phyloP scores from a whole-genome alignment of 805 yeast species.

The Cyberlindnera mississippiensis region DNA sequence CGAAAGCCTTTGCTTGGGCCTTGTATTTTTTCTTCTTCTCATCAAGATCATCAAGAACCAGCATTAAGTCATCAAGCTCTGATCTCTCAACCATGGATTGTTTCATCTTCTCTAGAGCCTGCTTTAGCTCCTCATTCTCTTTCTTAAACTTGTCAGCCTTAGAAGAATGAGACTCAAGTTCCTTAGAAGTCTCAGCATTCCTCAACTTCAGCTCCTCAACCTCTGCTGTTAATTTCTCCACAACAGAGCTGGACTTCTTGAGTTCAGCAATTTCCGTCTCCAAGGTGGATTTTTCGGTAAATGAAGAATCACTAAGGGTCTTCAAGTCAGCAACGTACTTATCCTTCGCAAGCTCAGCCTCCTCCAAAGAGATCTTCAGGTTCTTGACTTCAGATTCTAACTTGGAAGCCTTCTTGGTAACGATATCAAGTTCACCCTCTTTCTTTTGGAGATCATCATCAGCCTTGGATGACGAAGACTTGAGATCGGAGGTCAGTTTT shows the following conservation, averaged over 20 bases:
- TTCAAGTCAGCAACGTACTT: background rate
- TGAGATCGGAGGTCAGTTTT: slow-evolving; percentile 1
- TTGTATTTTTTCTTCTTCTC: slow-evolving; percentile 60
- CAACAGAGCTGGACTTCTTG: background rate
- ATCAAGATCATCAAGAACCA: slow-evolving; percentile 73
- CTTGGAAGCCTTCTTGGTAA: background rate
- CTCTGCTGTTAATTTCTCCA: background rate
- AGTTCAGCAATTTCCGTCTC: background rate
- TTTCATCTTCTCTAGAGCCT: slow-evolving; percentile 18
- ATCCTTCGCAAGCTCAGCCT: background rate
- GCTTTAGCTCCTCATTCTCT: slow-evolving; percentile 20
- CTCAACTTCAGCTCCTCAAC: background rate
- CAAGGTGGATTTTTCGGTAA: background rate
- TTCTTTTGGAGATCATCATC: background rate
- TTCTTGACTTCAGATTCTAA: slow-evolving; percentile 1
- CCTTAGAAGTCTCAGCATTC: background rate
- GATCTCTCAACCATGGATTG: slow-evolving; percentile 38
- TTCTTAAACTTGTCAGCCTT: background rate
- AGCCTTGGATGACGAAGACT: background rate
- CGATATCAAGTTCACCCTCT: background rate
- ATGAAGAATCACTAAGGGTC: background rate
- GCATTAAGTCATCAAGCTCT: slow-evolving; percentile 70
- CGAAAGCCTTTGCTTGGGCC: slow-evolving; percentile 43
- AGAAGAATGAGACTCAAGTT: background rate
- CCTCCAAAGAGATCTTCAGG: background rate